Base-by-base conservation (phyloP, 495 filamentous ascomycete genomes). In the Penicillium arizonense region DNA sequence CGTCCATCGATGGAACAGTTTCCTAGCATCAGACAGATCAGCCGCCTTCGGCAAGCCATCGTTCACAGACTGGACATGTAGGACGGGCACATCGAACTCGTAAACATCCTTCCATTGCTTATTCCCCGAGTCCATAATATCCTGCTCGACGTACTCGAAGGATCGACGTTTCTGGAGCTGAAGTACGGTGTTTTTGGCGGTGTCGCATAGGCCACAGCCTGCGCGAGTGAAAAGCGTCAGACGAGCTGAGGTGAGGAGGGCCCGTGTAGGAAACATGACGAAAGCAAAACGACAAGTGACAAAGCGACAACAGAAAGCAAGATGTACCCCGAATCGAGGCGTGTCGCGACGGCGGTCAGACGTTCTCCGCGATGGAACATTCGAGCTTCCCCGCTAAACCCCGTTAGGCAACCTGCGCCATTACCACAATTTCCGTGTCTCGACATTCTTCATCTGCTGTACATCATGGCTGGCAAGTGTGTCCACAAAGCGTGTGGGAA, bases 401-500 rank as follows among this genome's bases (percentile, higher is more conserved):
- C 49, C 46, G 37, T 66, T 73, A 36, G 56, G 70, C 26, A 55
- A 54, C 53, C 44, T 50, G 39, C 53, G 49, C 47, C 50, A 45
- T 46, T 46, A 32, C 38, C 41, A 32, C 37, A 24, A 58, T 42
- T 39, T 41, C 42, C 23, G 4, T n/a, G 23, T 39, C 21, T 54
- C 39, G n/a, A 35, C 43, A 14, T 36, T 24, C 12, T 36, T 50
- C 32, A 26, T 39, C 2, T 7, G 10, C 34, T 60, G 46, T 50
- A 55, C 56, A 70, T 30, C 40, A 96, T 95, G 90, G 78, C 88
- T 32, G 82, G 87, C 62, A 97, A 95, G 76, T 98, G 94, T 69
- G 89, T 96, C 46, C 95, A 97, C 73, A 93, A 96, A 71, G 89
- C 91, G 59, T 98, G 94, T 71, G 89, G 87, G 62, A 99, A 96